Conservation (phyloP, 2,329 filamentous ascomycete genomes). For the Grosmannia penicillata region DNA sequence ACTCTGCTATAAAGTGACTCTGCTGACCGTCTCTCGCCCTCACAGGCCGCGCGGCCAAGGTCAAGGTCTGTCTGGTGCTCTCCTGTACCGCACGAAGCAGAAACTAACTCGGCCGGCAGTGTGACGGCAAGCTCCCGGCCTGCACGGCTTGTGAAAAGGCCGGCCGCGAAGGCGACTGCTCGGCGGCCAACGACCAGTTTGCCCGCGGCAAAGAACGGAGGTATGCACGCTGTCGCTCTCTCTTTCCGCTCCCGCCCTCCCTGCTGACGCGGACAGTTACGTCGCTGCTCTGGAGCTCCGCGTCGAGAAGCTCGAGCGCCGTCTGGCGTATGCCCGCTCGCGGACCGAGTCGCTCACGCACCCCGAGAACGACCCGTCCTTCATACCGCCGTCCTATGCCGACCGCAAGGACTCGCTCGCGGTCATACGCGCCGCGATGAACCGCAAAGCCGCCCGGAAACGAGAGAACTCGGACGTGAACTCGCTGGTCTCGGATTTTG, state of each 20-base stretch:
- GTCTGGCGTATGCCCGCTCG: conserved; percentile 53
- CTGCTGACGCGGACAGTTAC: conserved; percentile 41
- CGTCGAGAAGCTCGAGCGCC: conserved; percentile 74
- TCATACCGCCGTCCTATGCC: conserved; percentile 10
- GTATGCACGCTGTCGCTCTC: conserved; percentile 22
- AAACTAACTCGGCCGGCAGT: conserved; percentile 33
- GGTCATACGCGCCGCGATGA: conserved; percentile 45
- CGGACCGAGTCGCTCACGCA: conserved; percentile 57
- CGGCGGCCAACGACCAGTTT: conserved; percentile 90
- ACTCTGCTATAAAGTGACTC: background rate
- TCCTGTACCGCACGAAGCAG: background rate
- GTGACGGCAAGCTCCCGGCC: conserved; percentile 87
- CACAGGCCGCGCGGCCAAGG: conserved; percentile 69
- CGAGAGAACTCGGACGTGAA: conserved; percentile 79
- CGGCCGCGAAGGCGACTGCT: conserved; percentile 74
- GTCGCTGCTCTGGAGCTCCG: conserved; percentile 87
- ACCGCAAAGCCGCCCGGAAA: conserved; percentile 47
- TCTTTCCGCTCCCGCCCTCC: background rate
- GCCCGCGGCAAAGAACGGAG: conserved; percentile 89
- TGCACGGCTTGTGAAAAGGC: conserved; percentile 93
- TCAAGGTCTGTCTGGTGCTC: conserved; percentile 43
- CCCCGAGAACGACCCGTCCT: conserved; percentile 39
- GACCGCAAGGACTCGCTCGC: conserved; percentile 51
- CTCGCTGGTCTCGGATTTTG: conserved; percentile 85
- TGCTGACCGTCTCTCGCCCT: background rate